A percentile compares a stretch with the other conserved stretches of the same genome.
These are phyloP conservation scores for Venturia carpophila DNA, from an alignment of 2,329 filamentous ascomycete genomes.

Conservation along the genomic window DNA sequence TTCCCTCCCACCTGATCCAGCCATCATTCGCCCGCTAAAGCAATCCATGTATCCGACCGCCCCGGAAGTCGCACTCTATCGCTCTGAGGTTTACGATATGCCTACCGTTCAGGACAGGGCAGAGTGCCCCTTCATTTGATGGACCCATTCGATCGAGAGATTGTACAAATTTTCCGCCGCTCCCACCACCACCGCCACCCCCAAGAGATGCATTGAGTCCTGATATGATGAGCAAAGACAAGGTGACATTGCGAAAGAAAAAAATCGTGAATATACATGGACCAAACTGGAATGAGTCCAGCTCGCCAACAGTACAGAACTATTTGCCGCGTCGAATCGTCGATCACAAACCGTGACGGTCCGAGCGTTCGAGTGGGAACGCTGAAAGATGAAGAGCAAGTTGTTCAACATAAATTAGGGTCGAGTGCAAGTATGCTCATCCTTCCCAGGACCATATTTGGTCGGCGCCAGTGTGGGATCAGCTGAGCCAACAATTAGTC, in stretches of 20 bases:
- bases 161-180: not conserved
- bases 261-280: not conserved
- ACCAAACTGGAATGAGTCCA: not conserved
- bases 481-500: conserved; percentile 1
- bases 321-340: not conserved
- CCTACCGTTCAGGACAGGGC: not conserved
- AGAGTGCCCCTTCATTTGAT: not conserved
- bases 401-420: not conserved
- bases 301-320: not conserved
- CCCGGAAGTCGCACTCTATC: not conserved
- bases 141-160: not conserved
- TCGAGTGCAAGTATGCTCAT: not conserved
- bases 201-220: not conserved
- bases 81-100: not conserved
- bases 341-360: not conserved
- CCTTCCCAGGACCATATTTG: not conserved
- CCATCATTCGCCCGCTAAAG: conserved; percentile 6
- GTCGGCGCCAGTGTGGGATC: not conserved
- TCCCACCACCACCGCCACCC: not conserved
- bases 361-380: not conserved
- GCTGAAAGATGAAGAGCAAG: not conserved
- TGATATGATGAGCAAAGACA: not conserved
- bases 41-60: not conserved
- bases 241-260: not conserved
- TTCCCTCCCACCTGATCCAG: not conserved